A percentile compares a stretch with the other conserved stretches of the same genome.
Conservation (phyloP, 495 filamentous ascomycete genomes). For the Trichoderma gamsii region DNA sequence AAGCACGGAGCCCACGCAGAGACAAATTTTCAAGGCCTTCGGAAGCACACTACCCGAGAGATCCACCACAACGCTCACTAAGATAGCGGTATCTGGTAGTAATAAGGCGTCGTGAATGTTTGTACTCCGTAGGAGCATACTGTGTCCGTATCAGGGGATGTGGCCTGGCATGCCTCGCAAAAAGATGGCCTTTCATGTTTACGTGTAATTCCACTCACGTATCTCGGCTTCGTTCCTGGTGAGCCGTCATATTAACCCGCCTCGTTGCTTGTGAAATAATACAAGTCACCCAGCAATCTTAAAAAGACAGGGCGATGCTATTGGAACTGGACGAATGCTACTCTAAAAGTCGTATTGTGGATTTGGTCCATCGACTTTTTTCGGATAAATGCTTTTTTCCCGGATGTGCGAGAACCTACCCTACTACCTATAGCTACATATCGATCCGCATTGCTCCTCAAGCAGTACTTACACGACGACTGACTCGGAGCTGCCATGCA, state of each 20-base stretch:
- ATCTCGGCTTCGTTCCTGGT: slow-evolving; percentile 6
- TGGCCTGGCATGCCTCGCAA: background rate
- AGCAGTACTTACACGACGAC: background rate
- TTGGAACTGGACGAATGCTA: background rate
- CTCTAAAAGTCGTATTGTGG: background rate
- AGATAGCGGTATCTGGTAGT: background rate
- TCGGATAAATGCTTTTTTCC: background rate
- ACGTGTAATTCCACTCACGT: background rate
- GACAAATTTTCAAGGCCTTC: slow-evolving; percentile 5
- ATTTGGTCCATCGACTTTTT: background rate
- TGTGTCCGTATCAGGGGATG: background rate
- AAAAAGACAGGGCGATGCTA: background rate
- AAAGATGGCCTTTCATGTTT: background rate
- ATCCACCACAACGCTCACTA: background rate
- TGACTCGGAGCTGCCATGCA: background rate
- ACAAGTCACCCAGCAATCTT: slow-evolving; percentile 8
- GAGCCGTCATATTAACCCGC: background rate
- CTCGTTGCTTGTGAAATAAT: background rate
- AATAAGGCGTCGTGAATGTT: background rate
- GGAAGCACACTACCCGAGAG: slow-evolving; percentile 2
- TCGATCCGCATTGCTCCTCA: too few species aligned
- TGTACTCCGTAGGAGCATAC: background rate
- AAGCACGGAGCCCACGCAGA: background rate
- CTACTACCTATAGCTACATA: background rate
- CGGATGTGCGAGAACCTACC: background rate